Evolutionary conservation across 768 basidiomycete species (phyloP).

Genomic region (Suillus decipiens): DNA sequence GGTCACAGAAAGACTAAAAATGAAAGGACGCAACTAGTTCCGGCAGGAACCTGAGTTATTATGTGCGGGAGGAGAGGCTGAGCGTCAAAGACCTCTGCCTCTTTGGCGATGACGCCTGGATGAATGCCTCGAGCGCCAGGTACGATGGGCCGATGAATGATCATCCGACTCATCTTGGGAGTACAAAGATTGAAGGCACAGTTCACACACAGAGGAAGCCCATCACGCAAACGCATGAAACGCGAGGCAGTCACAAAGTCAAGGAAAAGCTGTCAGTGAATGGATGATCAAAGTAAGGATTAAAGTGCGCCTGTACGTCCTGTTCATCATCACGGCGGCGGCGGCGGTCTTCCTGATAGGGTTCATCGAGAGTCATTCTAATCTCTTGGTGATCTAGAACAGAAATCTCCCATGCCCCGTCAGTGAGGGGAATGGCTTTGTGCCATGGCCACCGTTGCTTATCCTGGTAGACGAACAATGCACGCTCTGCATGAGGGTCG

Average conservation of each 20-base stretch:
- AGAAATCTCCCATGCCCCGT: not conserved
- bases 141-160: not conserved
- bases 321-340: not conserved
- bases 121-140: not conserved
- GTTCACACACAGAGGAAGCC: not conserved
- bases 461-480: not conserved
- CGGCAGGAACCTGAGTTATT: not conserved
- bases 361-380: not conserved
- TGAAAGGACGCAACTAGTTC: not conserved
- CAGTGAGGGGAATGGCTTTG: not conserved
- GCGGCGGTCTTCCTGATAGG: not conserved
- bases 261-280: not conserved
- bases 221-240: not conserved
- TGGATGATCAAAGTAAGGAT: not conserved
- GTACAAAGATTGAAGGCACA: not conserved
- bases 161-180: not conserved
- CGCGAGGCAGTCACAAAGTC: not conserved
- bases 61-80: not conserved
- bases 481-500: not conserved
- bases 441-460: not conserved
- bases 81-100: not conserved
- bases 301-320: not conserved
- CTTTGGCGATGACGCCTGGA: not conserved
- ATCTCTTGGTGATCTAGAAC: not conserved
- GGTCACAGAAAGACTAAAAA: not conserved